phyloP scores from a whole-genome alignment of 345 rosid species.

The Reutealis trisperma region DNA sequence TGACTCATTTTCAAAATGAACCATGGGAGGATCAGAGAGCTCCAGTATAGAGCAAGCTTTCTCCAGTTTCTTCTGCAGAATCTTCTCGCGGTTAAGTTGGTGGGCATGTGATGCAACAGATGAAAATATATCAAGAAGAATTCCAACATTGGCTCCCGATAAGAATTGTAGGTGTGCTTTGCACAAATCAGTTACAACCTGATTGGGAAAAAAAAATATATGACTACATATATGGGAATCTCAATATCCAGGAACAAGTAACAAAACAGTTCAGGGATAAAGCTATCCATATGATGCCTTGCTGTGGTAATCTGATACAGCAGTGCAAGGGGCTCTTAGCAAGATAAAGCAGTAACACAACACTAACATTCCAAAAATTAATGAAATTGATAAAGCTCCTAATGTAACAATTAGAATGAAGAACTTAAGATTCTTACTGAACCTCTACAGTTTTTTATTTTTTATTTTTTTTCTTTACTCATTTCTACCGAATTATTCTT shows the following conservation, averaged over 20 bases:
- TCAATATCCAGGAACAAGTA: background rate
- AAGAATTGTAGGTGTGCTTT: slow-evolving; percentile 49
- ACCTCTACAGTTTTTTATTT: background rate
- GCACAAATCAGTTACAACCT: slow-evolving; percentile 74
- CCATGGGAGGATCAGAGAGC: slow-evolving; percentile 76
- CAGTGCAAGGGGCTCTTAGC: too few relatives aligned
- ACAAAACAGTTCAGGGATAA: background rate
- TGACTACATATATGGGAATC: background rate
- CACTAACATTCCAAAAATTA: too few relatives aligned
- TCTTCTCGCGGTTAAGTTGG: slow-evolving; percentile 53
- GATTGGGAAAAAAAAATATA: slow-evolving; percentile 25
- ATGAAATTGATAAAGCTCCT: too few relatives aligned
- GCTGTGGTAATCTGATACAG: background rate
- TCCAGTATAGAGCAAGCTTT: slow-evolving; percentile 70
- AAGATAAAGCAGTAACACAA: too few relatives aligned
- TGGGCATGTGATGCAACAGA: slow-evolving; percentile 67
- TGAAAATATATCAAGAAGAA: slow-evolving; percentile 57
- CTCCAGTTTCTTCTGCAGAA: slow-evolving; percentile 65
- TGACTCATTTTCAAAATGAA: slow-evolving; percentile 86
- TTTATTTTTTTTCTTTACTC: background rate
- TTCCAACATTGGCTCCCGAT: slow-evolving; percentile 44
- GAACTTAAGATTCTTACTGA: background rate
- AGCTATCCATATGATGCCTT: background rate
- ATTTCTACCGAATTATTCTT: background rate
- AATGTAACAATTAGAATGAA: too few relatives aligned